Base-by-base conservation (phyloP, 129 eudicot species). In the Centaurea solstitialis region DNA sequence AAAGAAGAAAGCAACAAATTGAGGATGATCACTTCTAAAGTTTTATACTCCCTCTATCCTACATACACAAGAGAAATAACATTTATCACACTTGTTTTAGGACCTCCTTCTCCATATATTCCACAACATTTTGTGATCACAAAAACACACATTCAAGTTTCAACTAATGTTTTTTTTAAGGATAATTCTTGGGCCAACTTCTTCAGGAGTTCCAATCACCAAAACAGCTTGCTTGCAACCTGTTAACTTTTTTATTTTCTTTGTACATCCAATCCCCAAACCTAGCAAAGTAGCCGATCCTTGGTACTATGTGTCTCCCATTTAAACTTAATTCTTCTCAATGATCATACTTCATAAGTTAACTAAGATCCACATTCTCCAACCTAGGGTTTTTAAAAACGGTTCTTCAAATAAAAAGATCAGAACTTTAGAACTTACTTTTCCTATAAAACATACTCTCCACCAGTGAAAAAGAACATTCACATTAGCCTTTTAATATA, bases 401-500 rank as follows among this genome's bases (percentile, higher is more conserved):
- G 26, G 68, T 28, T 75, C 45, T n/a, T 30, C 68, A 53, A 75
- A 24, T 57, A 57, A 57, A 45, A n/a, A 17, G 0, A 57, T 2
- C n/a, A 57, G 21, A 23, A 9, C 68, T 2, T 64, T 22, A 21
- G 50, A 43, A 71, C 53, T 35, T 20, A 8, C 18, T 12, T 62
- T 17, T 62, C 68, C 28, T 20, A 41, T 70, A 70, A 70, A 70
- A 9, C 41, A 70, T 21, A n/a, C n/a, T 3, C 68, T 21, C 68
- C 13, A 64, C 30, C 28, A 62, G 30, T 7, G 21, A 64, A 22
- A 64, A n/a, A 57, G 65, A n/a, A 9, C 28, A 18, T 20, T 70
- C 26, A 21, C 59, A 73, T 43, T 47, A 21, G 43, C 26, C 78
- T 15, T 35, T 59, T 75, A 78, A 78, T 30, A 23, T 75, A 61